These are phyloP conservation scores for Kwoniella bestiolae DNA, from an alignment of 768 basidiomycete species.

Conservation along the genomic window DNA sequence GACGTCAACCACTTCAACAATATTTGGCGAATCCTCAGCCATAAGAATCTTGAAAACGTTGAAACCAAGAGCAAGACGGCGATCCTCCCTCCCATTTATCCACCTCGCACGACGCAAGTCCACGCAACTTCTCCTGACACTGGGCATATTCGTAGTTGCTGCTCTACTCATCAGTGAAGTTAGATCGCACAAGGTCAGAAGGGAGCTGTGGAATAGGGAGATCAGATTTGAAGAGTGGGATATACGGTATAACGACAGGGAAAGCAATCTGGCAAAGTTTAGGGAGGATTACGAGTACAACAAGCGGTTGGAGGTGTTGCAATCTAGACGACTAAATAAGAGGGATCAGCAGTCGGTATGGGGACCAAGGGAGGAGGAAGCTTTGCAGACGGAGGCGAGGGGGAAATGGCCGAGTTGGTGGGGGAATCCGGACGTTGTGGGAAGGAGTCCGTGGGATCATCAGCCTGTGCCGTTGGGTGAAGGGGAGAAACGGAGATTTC, in stretches of 20 bases:
- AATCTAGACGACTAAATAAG: background rate
- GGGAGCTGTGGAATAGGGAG: conserved; percentile 7
- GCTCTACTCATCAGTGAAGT: conserved; percentile 17
- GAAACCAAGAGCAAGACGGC: conserved; percentile 8
- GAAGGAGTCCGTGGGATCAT: conserved; percentile 52
- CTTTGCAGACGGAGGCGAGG: conserved; percentile 11
- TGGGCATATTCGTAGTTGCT: conserved; percentile 15
- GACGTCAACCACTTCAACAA: too few species aligned
- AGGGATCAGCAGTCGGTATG: conserved; percentile 3
- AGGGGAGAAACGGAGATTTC: conserved; percentile 40
- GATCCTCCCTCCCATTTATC: conserved; percentile 16
- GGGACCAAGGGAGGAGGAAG: conserved; percentile 20
- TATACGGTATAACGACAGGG: background rate
- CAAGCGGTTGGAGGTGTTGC: conserved; percentile 12
- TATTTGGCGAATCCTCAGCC: background rate
- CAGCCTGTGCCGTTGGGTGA: conserved; percentile 19
- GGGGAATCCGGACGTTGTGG: conserved; percentile 48
- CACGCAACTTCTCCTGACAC: conserved; percentile 13
- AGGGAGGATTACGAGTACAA: conserved; percentile 14
- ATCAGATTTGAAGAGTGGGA: conserved; percentile 18
- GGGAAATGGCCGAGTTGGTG: conserved; percentile 46
- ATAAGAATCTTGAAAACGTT: background rate
- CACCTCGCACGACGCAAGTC: conserved; percentile 20
- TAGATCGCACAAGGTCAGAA: conserved; percentile 5
- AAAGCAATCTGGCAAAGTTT: conserved; percentile 10